Evolutionary conservation across 176 grass and related monocot genomes (phyloP).

Genomic region (Metroxylon sagu): DNA sequence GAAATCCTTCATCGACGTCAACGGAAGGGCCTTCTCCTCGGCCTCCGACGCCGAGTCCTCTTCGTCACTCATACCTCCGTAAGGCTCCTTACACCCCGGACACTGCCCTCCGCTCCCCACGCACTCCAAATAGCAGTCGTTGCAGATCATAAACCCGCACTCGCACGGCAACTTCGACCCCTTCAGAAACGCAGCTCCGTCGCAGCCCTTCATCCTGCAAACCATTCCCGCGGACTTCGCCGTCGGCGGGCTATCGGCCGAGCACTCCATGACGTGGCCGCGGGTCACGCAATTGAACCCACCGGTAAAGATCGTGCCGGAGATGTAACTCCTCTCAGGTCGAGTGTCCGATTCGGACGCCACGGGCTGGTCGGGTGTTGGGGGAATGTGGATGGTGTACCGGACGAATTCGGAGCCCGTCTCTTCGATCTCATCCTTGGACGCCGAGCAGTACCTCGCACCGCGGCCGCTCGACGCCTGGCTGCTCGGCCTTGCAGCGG

Average conservation of each 20-base stretch:
- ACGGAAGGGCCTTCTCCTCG: constrained; percentile 29
- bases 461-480: constrained; percentile 28
- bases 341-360: background rate
- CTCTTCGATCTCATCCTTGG: constrained; percentile 5
- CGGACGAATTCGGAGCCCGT: constrained; percentile 55
- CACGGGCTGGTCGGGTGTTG: constrained; percentile 49
- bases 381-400: constrained; percentile 93
- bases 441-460: constrained; percentile 35
- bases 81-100: constrained; percentile 81
- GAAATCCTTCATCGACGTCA: constrained; percentile 53
- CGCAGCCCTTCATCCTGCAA: constrained; percentile 88
- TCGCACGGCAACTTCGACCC: constrained; percentile 43
- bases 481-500: no score
- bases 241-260: background rate
- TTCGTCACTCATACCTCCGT: constrained; percentile 21
- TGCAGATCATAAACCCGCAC: constrained; percentile 83
- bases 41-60: constrained; percentile 33
- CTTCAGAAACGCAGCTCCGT: constrained; percentile 38
- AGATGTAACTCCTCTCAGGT: constrained; percentile 57
- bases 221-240: constrained; percentile 39
- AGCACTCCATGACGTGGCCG: constrained; percentile 47
- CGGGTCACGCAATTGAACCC: constrained; percentile 79
- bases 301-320: constrained; percentile 86
- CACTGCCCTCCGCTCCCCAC: constrained; percentile 38
- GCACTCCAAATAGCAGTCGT: constrained; percentile 78